Evolutionary conservation across 2,329 filamentous ascomycete genomes (phyloP), one percentile per base, ranked within the genome.

Genomic region (Pestalotiopsis sp.): DNA sequence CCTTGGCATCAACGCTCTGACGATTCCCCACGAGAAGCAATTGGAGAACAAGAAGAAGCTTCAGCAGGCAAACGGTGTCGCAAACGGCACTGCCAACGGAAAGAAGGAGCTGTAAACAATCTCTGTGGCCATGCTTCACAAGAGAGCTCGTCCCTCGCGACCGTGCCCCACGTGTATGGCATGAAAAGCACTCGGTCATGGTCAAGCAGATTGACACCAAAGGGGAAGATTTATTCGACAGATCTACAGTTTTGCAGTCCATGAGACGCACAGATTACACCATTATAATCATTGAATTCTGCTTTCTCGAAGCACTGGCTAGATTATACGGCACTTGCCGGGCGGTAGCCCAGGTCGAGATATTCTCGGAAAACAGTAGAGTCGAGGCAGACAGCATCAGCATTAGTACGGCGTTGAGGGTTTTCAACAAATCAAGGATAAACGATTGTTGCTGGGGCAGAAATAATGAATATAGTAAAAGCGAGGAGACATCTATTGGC

Each of bases 1-100:
- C 81, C 84, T 99, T 27, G 94, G 93, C 71, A 99, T 99, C 84
- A 96, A 95, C 77, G 97, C 95, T 76, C 83, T 99, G 73, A 98
- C 95, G 0, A 98, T 99, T 70, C 89, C 89, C 12, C 79, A 81
- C 71, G 85, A 87, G 72, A 91, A 91, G 82, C 87, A 88, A 78
- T 74, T 83, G 62, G 86, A 86, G 74, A 89, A 89, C 76, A 80
- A 82, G 78, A 76, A 79, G 71, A 84, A 82, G n/a, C 77, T 73
- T 20, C 67, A 72, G 45, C 73, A 71, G 36, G 68, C 58, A 58
- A 69, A 69, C 59, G 23, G 68, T 23, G 68, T 65, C 5, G 72
- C 73, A 41, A 72, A 72, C 20, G 71, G 65, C 1, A 65, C 65
- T 4, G 71, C 73, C 3, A 78, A 76, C 41, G 77, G 77, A 39